phyloP scores from a whole-genome alignment of 352 stramenopile species.

The Pseudoperonospora humuli region DNA sequence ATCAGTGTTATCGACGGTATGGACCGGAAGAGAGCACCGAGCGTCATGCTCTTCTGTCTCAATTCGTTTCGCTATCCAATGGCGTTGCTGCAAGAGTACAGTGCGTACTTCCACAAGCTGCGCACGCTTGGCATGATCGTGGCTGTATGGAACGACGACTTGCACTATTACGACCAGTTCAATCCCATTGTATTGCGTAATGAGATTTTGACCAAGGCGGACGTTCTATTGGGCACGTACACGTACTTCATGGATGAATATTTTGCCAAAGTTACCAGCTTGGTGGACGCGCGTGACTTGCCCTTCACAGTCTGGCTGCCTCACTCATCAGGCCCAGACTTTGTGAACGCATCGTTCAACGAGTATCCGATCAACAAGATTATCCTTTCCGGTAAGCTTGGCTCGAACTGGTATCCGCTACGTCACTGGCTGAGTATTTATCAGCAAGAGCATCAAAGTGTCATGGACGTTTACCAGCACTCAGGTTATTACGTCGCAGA shows the following conservation, averaged over 20 bases:
- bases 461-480: slow-evolving; percentile 66
- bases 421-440: slow-evolving; percentile 58
- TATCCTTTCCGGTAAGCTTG: slow-evolving; percentile 47
- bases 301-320: slow-evolving; percentile 61
- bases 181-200: slow-evolving; percentile 48
- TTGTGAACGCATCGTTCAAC: slow-evolving; percentile 55
- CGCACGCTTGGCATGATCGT: slow-evolving; percentile 58
- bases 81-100: slow-evolving; percentile 54
- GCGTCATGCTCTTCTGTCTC: slow-evolving; percentile 70
- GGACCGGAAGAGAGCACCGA: slow-evolving; percentile 51
- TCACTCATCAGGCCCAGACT: slow-evolving; percentile 55
- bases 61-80: slow-evolving; percentile 64
- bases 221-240: slow-evolving; percentile 68
- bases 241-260: slow-evolving; percentile 76
- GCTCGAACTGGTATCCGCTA: slow-evolving; percentile 52
- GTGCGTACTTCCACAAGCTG: slow-evolving; percentile 59
- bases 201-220: slow-evolving; percentile 51
- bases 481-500: slow-evolving; percentile 40
- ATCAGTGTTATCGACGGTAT: slow-evolving; percentile 57
- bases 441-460: slow-evolving; percentile 30
- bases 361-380: slow-evolving; percentile 70
- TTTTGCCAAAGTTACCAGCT: slow-evolving; percentile 44
- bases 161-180: slow-evolving; percentile 79
- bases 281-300: slow-evolving; percentile 48
- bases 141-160: slow-evolving; percentile 70